Base-by-base conservation (phyloP, 2,329 filamentous ascomycete genomes). In the Monilinia aucupariae region DNA sequence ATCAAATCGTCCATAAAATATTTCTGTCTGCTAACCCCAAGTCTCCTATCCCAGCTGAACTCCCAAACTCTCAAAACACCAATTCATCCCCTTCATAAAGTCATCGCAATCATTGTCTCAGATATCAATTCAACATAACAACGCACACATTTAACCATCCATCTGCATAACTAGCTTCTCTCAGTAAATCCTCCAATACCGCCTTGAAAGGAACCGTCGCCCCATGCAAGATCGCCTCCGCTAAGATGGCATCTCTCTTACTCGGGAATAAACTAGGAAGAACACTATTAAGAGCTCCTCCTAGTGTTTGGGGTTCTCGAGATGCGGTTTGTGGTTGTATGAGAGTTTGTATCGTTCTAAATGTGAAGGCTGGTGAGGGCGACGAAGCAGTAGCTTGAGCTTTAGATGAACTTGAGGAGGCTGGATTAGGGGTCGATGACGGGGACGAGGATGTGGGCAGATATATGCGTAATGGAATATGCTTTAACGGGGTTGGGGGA, bases 401-500 rank as follows among this genome's bases (percentile, higher is more conserved):
- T 27, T 48, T 62, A 7, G 60, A 48, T 73, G 54, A 74, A 74
- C 32, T 77, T 74, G 0, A 89, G 84, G 0, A 59, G 48, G 25
- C 39, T 30, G 45, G 54, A 39, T 64, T 51, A 17, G 48, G 82
- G 76, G 9, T 84, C 81, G 7, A 88, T 88, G 61, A 96, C 83
- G 75, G 82, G 79, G 0, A 43, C 17, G 89, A 85, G 0, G 84
- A 78, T 6, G 85, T 82, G 3, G 89, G 90, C 55, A 97, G 85
- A 76, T 97, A 99, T 61, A 97, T 78, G 61, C 92, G 87, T 47
- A 97, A 77, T 0, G 94, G 94, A n/a, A 97, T 81, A 75, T 96
- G 87, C 65, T 87, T 87, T 59, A 97, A 82, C 22, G 87, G 84
- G 8, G 85, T 84, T 1, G 91, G 86, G 4, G 88, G 84, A 71